Percentiles rank a stretch among this genome's conserved stretches.
Evolutionary conservation across 352 stramenopile genomes (phyloP).

Genomic region (Pythium periplocum): DNA sequence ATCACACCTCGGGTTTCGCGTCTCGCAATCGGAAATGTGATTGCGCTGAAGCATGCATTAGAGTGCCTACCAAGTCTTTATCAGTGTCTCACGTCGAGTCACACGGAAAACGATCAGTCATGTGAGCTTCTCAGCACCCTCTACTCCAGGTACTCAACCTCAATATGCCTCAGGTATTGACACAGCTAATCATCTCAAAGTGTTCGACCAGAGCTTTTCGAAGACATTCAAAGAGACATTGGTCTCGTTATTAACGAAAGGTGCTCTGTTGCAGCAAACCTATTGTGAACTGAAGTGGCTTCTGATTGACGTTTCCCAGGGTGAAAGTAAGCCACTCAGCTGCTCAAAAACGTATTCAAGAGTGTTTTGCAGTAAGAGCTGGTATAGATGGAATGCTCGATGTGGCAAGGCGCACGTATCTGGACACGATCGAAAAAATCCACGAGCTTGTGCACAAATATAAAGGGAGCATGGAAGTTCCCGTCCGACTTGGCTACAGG

Average conservation of each 20-base stretch:
- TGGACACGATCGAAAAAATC: constrained; percentile 82
- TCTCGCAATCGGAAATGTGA: constrained; percentile 71
- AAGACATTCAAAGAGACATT: constrained; percentile 50
- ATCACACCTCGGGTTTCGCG: constrained; percentile 64
- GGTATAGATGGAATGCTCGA: constrained; percentile 86
- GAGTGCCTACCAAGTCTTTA: constrained; percentile 55
- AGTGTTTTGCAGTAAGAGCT: constrained; percentile 74
- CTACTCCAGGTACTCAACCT: neutral
- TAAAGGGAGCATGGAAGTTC: constrained; percentile 62
- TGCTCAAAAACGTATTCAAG: constrained; percentile 81
- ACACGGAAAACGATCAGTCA: constrained; percentile 11
- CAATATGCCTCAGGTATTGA: constrained; percentile 5
- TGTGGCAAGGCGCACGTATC: constrained; percentile 69
- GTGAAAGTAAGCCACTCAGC: constrained; percentile 60
- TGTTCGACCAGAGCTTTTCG: constrained; percentile 50
- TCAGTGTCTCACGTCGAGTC: constrained; percentile 25
- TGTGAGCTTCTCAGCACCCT: neutral
- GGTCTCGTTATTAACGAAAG: constrained; percentile 72
- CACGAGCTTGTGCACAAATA: constrained; percentile 69
- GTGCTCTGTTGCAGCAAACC: constrained; percentile 15
- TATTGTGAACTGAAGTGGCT: neutral
- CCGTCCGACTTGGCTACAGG: constrained; percentile 76
- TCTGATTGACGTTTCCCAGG: constrained; percentile 16
- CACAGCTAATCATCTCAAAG: constrained; percentile 21
- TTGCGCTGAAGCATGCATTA: constrained; percentile 81